Conservation (phyloP, 2,329 filamentous ascomycete genomes). For the Calonectria fujianensis region DNA sequence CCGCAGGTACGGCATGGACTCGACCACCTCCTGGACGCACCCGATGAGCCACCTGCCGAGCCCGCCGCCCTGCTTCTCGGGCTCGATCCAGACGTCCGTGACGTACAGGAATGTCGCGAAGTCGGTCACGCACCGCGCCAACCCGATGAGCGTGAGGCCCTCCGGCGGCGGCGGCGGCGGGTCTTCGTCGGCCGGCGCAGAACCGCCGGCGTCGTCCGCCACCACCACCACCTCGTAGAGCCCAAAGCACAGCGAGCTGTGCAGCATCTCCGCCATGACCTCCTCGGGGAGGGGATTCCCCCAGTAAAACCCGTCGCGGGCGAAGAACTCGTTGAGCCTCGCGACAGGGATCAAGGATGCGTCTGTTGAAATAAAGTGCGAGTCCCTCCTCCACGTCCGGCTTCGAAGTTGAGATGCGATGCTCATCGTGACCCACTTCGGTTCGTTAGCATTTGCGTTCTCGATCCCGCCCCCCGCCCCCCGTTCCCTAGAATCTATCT, state of each 20-base stretch:
- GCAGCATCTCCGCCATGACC: slow-evolving; percentile 66
- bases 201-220: not conserved
- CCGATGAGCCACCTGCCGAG: slow-evolving; percentile 77
- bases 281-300: slow-evolving; percentile 66
- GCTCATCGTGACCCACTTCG: slow-evolving; percentile 27
- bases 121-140: slow-evolving; percentile 76
- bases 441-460: not conserved
- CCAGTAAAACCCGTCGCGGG: slow-evolving; percentile 73
- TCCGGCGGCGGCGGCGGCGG: slow-evolving; percentile 1
- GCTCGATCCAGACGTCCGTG: slow-evolving; percentile 78
- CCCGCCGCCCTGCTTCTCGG: slow-evolving; percentile 72
- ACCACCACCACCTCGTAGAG: slow-evolving; percentile 63
- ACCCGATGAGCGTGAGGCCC: slow-evolving; percentile 53
- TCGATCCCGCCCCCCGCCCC: not conserved
- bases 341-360: slow-evolving; percentile 30
- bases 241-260: slow-evolving; percentile 74
- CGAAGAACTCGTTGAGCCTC: slow-evolving; percentile 70
- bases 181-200: not conserved
- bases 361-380: slow-evolving; percentile 36
- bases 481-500: not conserved
- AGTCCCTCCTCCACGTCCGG: slow-evolving; percentile 30
- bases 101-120: slow-evolving; percentile 76
- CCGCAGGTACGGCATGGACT: slow-evolving; percentile 73
- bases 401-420: slow-evolving; percentile 33
- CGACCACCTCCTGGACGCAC: slow-evolving; percentile 72